Base-by-base conservation (phyloP, 1,284 basidiomycete species). In the Trichosporon sp. region DNA sequence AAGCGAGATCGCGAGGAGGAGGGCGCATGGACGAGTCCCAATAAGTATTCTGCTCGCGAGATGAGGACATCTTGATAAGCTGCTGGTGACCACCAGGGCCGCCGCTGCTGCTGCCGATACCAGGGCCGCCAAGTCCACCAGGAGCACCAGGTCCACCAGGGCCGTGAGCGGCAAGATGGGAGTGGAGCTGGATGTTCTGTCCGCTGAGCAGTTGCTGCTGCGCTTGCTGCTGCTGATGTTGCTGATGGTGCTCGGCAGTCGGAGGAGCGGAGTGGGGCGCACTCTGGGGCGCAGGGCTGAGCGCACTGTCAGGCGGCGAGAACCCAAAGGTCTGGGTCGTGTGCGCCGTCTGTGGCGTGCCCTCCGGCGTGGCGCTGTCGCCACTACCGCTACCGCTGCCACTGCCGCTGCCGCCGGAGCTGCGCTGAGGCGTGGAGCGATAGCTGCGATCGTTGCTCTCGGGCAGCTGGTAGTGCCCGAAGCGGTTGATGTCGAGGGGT, bases 401-500 rank as follows among this genome's bases (percentile, higher is more conserved):
- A 21, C 32, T 56, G 21, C 27, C 16, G 23, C 46, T 29, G 9
- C 16, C n/a, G n/a, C n/a, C 29, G 31, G 21, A 37, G 27, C 21
- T 34, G 58, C 19, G 64, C 34, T 4, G 57, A 4, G 49, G 49
- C 49, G 49, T 23, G 21, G 33, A 25, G 13, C 23, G 61, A 32
- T 33, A 36, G 21, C 29, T 16, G n/a, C 36, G 34, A 13, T 57
- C 32, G 31, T 44, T 40, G 27, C 19, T 34, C 25, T 52, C 44
- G 46, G 40, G 40, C 29, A 49, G n/a, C 37, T 54, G 40, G 25
- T 61, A 29, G 59, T 63, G 40, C 9, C 19, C 19, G 36, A 61
- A 36, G 13, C 46, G 37, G n/a, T 25, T 49, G 19, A 64, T 32
- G 44, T 61, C 64, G 16, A 61, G 46, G 19, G 57, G 60, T 23